phyloP scores from a whole-genome alignment of 306 rosid species.

The Cyamopsis tetragonoloba region DNA sequence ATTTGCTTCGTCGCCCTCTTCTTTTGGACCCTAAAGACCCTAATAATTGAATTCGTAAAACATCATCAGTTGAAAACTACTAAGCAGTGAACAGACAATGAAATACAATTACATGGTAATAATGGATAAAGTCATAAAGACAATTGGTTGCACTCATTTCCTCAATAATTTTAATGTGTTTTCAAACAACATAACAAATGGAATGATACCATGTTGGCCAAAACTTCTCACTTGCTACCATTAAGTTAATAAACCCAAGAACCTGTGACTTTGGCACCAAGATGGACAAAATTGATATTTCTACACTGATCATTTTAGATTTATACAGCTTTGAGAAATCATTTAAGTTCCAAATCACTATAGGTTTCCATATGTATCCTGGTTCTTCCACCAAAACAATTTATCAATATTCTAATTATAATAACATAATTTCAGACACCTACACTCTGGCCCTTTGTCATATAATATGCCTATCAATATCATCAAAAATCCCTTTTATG shows the following conservation, averaged over 20 bases:
- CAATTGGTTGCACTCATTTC: not conserved
- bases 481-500: not conserved
- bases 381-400: not conserved
- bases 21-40: slow-evolving; percentile 37
- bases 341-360: not conserved
- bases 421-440: not conserved
- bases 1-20: slow-evolving; percentile 23
- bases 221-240: not conserved
- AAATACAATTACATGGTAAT: not conserved
- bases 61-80: slow-evolving; percentile 8
- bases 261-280: not conserved
- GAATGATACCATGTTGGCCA: not conserved
- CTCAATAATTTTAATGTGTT: not conserved
- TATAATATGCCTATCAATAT: not conserved
- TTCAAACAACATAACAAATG: not conserved
- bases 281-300: not conserved
- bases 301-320: not conserved
- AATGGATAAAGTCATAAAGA: not conserved
- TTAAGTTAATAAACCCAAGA: not conserved
- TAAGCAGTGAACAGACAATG: not conserved
- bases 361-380: not conserved
- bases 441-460: not conserved
- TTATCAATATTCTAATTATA: not conserved
- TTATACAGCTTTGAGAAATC: not conserved
- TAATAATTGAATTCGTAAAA: slow-evolving; percentile 20